phyloP scores from a whole-genome alignment of 1,284 basidiomycete genomes.

The Rhizoctonia solani region DNA sequence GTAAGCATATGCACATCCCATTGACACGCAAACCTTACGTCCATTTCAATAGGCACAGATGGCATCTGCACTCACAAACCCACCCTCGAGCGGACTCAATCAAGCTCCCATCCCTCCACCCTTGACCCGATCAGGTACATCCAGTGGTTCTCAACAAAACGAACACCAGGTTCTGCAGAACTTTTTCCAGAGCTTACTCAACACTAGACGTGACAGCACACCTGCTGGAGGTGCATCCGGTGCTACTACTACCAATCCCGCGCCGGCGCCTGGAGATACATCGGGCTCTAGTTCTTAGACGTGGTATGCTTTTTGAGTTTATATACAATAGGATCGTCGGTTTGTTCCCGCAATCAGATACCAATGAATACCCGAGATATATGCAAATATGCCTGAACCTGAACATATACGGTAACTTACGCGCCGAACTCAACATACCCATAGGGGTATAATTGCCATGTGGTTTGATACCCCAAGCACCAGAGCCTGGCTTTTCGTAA shows the following conservation, averaged over 20 bases:
- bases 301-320: no score
- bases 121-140: conserved; percentile 18
- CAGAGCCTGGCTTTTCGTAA: no score
- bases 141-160: conserved; percentile 14
- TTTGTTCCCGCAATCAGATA: no score
- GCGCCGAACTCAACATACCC: no score
- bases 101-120: conserved; percentile 41
- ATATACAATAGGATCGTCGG: no score
- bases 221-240: background rate
- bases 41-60: conserved; percentile 7
- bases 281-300: background rate
- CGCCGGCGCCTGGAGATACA: background rate
- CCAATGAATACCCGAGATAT: no score
- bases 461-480: no score
- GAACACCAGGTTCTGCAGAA: conserved; percentile 83
- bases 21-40: conserved; percentile 35
- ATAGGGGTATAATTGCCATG: no score
- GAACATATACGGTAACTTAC: no score
- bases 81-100: background rate
- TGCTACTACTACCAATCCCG: background rate
- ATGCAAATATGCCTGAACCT: no score
- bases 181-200: conserved; percentile 82
- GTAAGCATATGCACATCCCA: conserved; percentile 36
- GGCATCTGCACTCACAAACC: background rate
- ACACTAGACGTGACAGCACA: conserved; percentile 25